phyloP scores from a whole-genome alignment of 208 protist genomes.

The Crithidia bombi region DNA sequence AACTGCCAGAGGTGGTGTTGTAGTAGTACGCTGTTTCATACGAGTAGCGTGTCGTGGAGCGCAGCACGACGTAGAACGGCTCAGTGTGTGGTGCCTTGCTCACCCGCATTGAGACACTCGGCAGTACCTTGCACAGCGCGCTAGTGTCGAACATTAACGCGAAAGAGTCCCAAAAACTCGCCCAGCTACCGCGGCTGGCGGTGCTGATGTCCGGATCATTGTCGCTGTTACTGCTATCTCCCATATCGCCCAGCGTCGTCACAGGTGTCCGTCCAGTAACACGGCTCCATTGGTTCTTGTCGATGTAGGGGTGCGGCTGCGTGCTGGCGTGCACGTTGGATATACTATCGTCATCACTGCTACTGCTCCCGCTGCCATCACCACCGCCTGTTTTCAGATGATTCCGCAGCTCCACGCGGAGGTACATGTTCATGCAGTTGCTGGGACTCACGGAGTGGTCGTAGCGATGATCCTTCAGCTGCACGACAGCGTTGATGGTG shows the following conservation, averaged over 20 bases:
- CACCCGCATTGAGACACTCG: conserved; percentile 61
- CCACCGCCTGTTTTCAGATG: background rate
- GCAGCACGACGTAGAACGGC: conserved; percentile 51
- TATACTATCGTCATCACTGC: background rate
- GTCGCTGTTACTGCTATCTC: background rate
- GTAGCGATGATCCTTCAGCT: conserved; percentile 55
- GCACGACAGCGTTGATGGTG: conserved; percentile 48
- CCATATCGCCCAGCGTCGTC: background rate
- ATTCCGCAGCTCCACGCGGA: conserved; percentile 49
- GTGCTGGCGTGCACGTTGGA: conserved; percentile 8
- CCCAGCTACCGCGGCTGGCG: conserved; percentile 19
- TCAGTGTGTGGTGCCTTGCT: conserved; percentile 12
- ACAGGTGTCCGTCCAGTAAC: background rate
- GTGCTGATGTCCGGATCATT: conserved; percentile 1
- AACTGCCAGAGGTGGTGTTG: conserved; percentile 7
- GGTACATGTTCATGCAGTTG: conserved; percentile 55
- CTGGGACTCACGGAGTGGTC: conserved; percentile 26
- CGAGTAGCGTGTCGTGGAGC: conserved; percentile 9
- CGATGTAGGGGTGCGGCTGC: conserved; percentile 4
- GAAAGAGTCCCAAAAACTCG: conserved; percentile 56
- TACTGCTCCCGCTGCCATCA: background rate
- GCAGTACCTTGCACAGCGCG: conserved; percentile 59
- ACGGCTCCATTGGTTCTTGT: conserved; percentile 2
- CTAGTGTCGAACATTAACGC: conserved; percentile 66
- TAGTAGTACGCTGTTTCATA: conserved; percentile 13